Evolutionary conservation across 2,329 filamentous ascomycete genomes (phyloP).

Genomic region (Penicillium sp.): DNA sequence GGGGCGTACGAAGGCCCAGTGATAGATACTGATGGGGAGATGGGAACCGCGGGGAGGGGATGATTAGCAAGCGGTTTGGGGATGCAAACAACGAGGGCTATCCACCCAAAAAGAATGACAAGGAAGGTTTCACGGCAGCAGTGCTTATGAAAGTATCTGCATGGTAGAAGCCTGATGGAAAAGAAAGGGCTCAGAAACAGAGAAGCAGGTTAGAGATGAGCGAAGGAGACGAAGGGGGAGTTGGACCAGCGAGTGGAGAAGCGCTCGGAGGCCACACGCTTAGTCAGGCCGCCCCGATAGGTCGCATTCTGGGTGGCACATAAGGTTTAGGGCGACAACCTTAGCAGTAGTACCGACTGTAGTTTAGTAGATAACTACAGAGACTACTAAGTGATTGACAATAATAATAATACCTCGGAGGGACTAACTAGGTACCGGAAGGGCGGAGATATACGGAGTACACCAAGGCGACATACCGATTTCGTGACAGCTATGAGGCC

Average conservation of each 20-base stretch:
- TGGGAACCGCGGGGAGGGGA: constrained; percentile 18
- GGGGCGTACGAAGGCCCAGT: constrained; percentile 14
- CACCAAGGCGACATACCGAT: background rate
- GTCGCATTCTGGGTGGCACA: background rate
- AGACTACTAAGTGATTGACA: background rate
- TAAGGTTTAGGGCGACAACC: no score
- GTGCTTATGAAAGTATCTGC: constrained; percentile 23
- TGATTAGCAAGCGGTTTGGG: constrained; percentile 12
- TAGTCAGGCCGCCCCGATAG: constrained; percentile 19
- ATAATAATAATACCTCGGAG: background rate
- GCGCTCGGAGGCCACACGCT: constrained; percentile 21
- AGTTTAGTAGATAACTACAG: background rate
- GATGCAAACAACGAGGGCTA: constrained; percentile 18
- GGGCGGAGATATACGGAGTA: no score
- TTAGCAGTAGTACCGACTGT: no score
- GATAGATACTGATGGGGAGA: constrained; percentile 18
- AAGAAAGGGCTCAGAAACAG: constrained; percentile 7
- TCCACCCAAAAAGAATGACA: constrained; percentile 28
- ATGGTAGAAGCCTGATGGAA: constrained; percentile 17
- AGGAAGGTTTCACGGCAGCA: constrained; percentile 17
- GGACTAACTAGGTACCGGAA: no score
- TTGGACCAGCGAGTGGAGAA: constrained; percentile 23
- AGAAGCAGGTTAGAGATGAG: constrained; percentile 17
- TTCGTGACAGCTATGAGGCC: no score
- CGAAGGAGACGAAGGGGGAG: constrained; percentile 20